Evolutionary conservation across 805 yeast species (phyloP).

Genomic region (Jamesozyma rosinii): DNA sequence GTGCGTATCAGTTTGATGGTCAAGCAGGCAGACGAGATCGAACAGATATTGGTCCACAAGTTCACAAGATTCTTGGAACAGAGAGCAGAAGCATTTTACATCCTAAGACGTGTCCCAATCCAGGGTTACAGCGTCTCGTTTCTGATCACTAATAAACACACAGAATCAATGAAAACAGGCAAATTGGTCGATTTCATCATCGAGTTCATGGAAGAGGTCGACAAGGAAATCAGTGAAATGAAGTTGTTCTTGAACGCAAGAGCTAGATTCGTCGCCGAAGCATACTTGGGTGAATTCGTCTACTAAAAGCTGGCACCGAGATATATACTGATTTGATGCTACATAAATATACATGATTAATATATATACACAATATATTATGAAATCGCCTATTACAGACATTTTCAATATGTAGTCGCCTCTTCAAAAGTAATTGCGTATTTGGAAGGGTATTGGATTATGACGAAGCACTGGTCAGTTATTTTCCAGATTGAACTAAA

Average conservation of each 20-base stretch:
- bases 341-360: no score
- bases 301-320: no score
- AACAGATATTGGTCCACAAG: slow-evolving; percentile 85
- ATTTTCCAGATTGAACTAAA: no score
- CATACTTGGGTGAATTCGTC: slow-evolving; percentile 84
- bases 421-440: no score
- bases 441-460: no score
- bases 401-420: no score
- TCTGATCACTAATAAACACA: slow-evolving; percentile 85
- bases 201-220: slow-evolving; percentile 98
- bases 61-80: slow-evolving; percentile 89
- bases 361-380: no score
- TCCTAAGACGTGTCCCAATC: slow-evolving; percentile 83
- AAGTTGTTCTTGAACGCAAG: slow-evolving; percentile 92
- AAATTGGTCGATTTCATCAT: slow-evolving; percentile 93
- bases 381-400: no score
- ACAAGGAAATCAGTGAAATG: slow-evolving; percentile 97
- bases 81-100: slow-evolving; percentile 90
- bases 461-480: no score
- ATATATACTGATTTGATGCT: no score
- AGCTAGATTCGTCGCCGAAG: slow-evolving; percentile 96
- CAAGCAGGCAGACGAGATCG: slow-evolving; percentile 97
- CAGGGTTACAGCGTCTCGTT: slow-evolving; percentile 89
- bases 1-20: slow-evolving; percentile 84
- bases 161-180: slow-evolving; percentile 90